Conservation (phyloP, 2,329 filamentous ascomycete genomes). For the Drechslera avenae region DNA sequence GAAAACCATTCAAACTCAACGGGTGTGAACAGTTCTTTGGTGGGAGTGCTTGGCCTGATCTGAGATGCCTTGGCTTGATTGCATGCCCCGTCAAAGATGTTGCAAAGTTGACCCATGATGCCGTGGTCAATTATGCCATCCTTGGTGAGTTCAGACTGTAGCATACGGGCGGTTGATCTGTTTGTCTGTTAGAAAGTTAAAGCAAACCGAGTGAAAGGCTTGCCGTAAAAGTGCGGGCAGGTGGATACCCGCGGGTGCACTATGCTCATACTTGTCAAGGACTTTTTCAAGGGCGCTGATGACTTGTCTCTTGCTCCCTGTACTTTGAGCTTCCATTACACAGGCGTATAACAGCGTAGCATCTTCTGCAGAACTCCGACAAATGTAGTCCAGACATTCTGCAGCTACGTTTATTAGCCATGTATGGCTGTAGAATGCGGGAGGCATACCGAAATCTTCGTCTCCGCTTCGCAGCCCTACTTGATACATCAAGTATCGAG, state of each 20-base stretch:
- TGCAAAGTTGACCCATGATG: constrained; percentile 59
- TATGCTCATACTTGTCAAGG: constrained; percentile 60
- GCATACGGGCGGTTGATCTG: constrained; percentile 53
- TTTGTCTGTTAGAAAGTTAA: constrained; percentile 9
- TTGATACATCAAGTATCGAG: constrained; percentile 77
- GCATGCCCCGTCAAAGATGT: constrained; percentile 58
- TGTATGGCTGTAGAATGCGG: not conserved
- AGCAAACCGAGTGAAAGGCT: constrained; percentile 47
- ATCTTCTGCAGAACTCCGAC: constrained; percentile 58
- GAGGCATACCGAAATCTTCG: constrained; percentile 54
- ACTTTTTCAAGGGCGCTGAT: constrained; percentile 65
- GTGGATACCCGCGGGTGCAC: constrained; percentile 58
- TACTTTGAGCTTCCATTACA: constrained; percentile 73
- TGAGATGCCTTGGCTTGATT: constrained; percentile 52
- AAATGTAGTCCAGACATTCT: constrained; percentile 67
- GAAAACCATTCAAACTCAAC: constrained; percentile 83
- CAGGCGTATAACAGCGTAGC: constrained; percentile 77
- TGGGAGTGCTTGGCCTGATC: constrained; percentile 51
- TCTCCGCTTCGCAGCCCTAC: constrained; percentile 67
- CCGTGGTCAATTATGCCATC: constrained; percentile 30
- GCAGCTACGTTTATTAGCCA: constrained; percentile 53
- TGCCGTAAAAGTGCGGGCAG: constrained; percentile 69
- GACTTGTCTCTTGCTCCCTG: constrained; percentile 65
- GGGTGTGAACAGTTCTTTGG: constrained; percentile 58
- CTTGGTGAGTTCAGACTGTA: constrained; percentile 52